Evolutionary conservation across 106 monocot species (phyloP), one percentile per base, ranked within the genome.

Genomic region (Dactylorhiza incarnata): DNA sequence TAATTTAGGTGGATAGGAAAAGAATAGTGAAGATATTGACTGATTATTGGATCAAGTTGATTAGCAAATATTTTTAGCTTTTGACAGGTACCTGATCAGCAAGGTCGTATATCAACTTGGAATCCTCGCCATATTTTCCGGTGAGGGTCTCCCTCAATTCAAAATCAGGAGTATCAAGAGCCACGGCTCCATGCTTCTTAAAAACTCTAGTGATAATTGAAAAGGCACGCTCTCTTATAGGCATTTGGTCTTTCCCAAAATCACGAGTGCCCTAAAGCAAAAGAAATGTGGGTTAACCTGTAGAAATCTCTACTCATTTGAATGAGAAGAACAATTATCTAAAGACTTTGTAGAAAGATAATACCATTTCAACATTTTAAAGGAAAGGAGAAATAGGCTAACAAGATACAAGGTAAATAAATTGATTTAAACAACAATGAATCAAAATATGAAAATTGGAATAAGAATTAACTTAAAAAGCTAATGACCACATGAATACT

Each of bases 91-190:
- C 99, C 99, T 99, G 99, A 51, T 99, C 99, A 84, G 91, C 99
- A 77, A 99, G 94, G 79, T 99, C 99, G 86, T 88, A 99, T 54
- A 99, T 94, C 69, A 99, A 83, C 81, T 99, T 99, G 75, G 99
- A 99, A 85, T 99, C 99, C 82, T 99, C 99, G 6, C 99, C 99
- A 79, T 99, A 99, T 82, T 99, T 99, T 49, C 99, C 99, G 94
- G 94, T 99, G 45, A 99, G 86, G 66, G 99, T 99, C 70, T 99
- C 99, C 75, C 91, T 89, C 54, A 99, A 62, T 80, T 99, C 99
- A 86, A 99, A 99, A 8, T 91, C 99, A 71, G 99, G 99, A 70
- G 94, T 99, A 63, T 99, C 99, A 80, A 99, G 89, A 11, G 83
- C 85, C 68, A 83, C 85, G 46, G 99, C 99, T 53, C 99, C 94